Evolutionary conservation across 106 monocot genomes (phyloP).

Genomic region (Allium cepa): DNA sequence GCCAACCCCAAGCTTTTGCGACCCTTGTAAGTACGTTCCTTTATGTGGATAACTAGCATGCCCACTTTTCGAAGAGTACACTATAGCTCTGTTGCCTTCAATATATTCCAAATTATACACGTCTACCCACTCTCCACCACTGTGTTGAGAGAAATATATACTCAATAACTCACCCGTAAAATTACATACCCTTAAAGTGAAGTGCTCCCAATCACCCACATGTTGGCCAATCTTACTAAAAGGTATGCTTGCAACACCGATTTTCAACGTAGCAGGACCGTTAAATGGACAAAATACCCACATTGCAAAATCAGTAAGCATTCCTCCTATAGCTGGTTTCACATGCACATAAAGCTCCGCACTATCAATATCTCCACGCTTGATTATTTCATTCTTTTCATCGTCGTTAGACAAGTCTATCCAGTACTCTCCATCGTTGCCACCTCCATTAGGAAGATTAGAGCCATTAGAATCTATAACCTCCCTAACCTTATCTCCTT

Average conservation of each 20-base stretch:
- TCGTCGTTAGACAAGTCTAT: slow-evolving; percentile 80
- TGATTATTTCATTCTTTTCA: slow-evolving; percentile 31
- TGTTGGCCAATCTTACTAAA: slow-evolving; percentile 68
- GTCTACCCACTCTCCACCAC: slow-evolving; percentile 89
- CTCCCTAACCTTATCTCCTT: slow-evolving; percentile 34
- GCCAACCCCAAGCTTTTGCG: slow-evolving; percentile 72
- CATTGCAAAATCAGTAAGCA: slow-evolving; percentile 86
- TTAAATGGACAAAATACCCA: slow-evolving; percentile 99
- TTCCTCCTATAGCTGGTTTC: slow-evolving; percentile 87
- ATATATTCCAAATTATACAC: slow-evolving; percentile 67
- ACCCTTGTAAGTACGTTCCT: slow-evolving; percentile 76
- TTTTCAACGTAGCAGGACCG: slow-evolving; percentile 77
- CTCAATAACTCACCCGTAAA: slow-evolving; percentile 74
- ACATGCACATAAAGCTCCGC: slow-evolving; percentile 85
- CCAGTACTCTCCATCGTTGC: slow-evolving; percentile 91
- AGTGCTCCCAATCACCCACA: slow-evolving; percentile 98
- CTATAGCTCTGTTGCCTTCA: slow-evolving; percentile 53
- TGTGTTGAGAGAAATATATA: slow-evolving; percentile 93
- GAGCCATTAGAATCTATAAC: slow-evolving; percentile 53
- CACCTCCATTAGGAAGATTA: slow-evolving; percentile 75
- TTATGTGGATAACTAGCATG: slow-evolving; percentile 83
- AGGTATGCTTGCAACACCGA: slow-evolving; percentile 47
- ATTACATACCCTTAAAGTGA: slow-evolving; percentile 88
- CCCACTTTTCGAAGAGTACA: slow-evolving; percentile 84
- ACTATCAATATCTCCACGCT: slow-evolving; percentile 54